Evolutionary conservation across 2,329 filamentous ascomycete species (phyloP), one percentile per base, ranked within the genome.

Genomic region (Venturia effusa): DNA sequence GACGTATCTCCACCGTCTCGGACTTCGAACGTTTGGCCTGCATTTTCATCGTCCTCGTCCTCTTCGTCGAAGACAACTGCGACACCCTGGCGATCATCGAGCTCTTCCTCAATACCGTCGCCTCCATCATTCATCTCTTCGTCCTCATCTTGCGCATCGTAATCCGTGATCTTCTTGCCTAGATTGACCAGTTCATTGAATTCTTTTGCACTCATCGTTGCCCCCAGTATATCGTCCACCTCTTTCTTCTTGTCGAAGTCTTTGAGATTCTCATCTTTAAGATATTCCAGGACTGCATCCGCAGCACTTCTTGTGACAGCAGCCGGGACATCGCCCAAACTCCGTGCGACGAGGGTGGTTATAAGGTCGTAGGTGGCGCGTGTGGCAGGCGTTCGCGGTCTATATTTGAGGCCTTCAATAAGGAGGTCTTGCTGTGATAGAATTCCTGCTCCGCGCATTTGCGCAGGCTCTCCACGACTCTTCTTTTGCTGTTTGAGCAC

Each of bases 241-340:
- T 97, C 92, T 77, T 92, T 96, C 80, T 99, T 99, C 81, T 95
- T 97, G 74, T 99, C 94, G 66, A 96, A 90, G 73, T 99, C 94
- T 75, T 97, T 97, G 79, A 97, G 80, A 67, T 92, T 89, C 67
- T 97, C 92, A 69, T 97, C 92, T 76, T 99, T 99, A 55, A 99
- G 80, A 67, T 88, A 91, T 73, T 99, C 94, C 62, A 99, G 75
- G 2, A 92, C 87, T 3, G 90, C 92, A 74, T 99, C 94, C 17
- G 94, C 93, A 19, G 94, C 95, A 75, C 94, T 99, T 69, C 91
- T 85, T 55, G 96, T 91, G 62, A 96, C 88, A 71, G 95, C 90
- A 67, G 95, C 89, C 1, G 93, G 88, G 17, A 97, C 93, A 74
- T 99, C 94, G 64, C 95, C 94, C 51, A 99, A 84, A 69, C 89